Conservation (phyloP, 2,329 filamentous ascomycete genomes). For the Fusarium robinianum region DNA sequence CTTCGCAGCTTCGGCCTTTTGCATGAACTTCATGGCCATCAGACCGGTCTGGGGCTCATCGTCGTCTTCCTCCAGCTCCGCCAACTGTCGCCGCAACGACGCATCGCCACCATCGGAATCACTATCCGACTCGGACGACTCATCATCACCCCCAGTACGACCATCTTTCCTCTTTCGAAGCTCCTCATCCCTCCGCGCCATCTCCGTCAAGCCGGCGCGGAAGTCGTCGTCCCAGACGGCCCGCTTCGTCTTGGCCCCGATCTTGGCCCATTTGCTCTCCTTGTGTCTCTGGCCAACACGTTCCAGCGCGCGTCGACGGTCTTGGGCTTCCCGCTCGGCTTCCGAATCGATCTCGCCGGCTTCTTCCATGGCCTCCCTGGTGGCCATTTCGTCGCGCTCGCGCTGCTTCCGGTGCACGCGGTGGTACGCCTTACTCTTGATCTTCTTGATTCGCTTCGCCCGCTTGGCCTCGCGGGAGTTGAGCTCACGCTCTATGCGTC, state of each 20-base stretch:
- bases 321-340: slow-evolving; percentile 65
- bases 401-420: slow-evolving; percentile 83
- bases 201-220: slow-evolving; percentile 74
- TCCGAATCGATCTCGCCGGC: slow-evolving; percentile 67
- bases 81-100: slow-evolving; percentile 53
- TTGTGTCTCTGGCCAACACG: slow-evolving; percentile 83
- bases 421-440: slow-evolving; percentile 96
- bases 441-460: slow-evolving; percentile 94
- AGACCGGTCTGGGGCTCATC: slow-evolving; percentile 67
- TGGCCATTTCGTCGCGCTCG: slow-evolving; percentile 58
- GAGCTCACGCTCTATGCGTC: slow-evolving; percentile 80
- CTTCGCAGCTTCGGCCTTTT: slow-evolving; percentile 77
- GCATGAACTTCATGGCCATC: slow-evolving; percentile 92
- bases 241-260: slow-evolving; percentile 75
- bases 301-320: slow-evolving; percentile 79
- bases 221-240: slow-evolving; percentile 90
- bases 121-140: slow-evolving; percentile 56
- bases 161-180: slow-evolving; percentile 79
- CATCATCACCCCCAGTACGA: slow-evolving; percentile 55
- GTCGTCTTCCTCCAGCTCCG: slow-evolving; percentile 52
- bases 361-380: slow-evolving; percentile 57
- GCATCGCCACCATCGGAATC: slow-evolving; percentile 64
- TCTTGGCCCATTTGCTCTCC: slow-evolving; percentile 92
- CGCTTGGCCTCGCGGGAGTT: slow-evolving; percentile 87
- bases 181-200: slow-evolving; percentile 82